These are phyloP conservation scores for Dactylellina leptospora DNA, from an alignment of 2,329 filamentous ascomycete species.

Conservation along the genomic window DNA sequence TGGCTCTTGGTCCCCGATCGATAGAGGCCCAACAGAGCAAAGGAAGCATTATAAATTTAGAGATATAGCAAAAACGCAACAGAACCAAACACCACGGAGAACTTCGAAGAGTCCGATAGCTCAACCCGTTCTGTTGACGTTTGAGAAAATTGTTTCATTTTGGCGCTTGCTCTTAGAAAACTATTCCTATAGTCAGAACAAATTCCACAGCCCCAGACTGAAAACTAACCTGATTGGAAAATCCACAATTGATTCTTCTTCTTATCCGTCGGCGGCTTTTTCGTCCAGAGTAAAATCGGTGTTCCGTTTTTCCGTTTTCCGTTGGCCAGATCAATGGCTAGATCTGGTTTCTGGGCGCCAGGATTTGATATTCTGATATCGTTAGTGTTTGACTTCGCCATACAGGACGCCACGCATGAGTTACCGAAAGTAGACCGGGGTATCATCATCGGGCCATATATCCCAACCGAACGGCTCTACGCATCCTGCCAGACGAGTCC, in stretches of 20 bases:
- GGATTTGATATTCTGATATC: neutral
- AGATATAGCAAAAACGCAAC: too few relatives aligned
- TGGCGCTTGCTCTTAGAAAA: too few relatives aligned
- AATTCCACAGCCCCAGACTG: too few relatives aligned
- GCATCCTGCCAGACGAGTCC: constrained; percentile 3
- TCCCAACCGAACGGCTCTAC: constrained; percentile 14
- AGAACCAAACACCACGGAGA: too few relatives aligned
- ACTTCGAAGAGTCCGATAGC: too few relatives aligned
- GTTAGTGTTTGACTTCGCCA: neutral
- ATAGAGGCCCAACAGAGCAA: too few relatives aligned
- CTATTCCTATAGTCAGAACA: too few relatives aligned
- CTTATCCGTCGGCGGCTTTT: constrained; percentile 14
- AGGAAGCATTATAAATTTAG: too few relatives aligned
- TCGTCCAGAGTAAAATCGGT: constrained; percentile 22
- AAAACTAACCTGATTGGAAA: constrained; percentile 32
- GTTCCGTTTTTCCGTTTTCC: constrained; percentile 35
- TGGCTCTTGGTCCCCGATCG: too few relatives aligned
- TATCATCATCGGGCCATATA: constrained; percentile 17
- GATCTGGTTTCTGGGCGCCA: neutral
- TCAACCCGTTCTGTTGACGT: too few relatives aligned
- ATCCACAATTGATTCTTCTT: constrained; percentile 40
- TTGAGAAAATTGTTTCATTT: too few relatives aligned
- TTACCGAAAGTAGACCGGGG: constrained; percentile 18
- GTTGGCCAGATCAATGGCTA: constrained; percentile 14
- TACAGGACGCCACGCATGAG: neutral